Evolutionary conservation across 2,329 filamentous ascomycete genomes (phyloP), one percentile per base, ranked within the genome.

Genomic region (Elsinoe necatrix): DNA sequence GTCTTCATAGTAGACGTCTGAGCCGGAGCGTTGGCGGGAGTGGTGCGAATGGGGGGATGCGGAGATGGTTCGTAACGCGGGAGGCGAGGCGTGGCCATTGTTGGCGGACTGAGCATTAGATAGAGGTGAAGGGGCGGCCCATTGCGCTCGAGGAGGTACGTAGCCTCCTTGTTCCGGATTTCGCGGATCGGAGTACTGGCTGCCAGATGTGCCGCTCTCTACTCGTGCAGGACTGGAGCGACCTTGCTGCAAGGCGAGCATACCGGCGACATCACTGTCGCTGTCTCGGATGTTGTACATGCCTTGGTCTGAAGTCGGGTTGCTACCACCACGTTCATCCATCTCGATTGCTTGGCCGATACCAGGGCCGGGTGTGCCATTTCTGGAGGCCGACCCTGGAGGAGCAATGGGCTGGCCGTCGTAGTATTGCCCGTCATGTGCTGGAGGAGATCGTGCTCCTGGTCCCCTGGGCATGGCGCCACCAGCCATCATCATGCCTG

Each of bases 1-100:
- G 68, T 97, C 92, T 76, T 97, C 93, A 67, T 95, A 95, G 72
- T 97, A 97, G 60, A 80, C 73, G 42, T 75, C 70, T 16, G 77
- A 76, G 51, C 64, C 70, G 21, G 64, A 64, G 35, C 71, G 68
- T 25, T 68, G 67, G 48, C 62, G 35, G 37, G 39, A 42, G 48
- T 51, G 39, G 35, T 31, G 39, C 18, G 52, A 57, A 47, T 27
- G 47, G 11, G 67, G 65, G 4, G 67, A 68, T 14, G 61, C 63
- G 52, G 61, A 60, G 3, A 66, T 31, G 50, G 62, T 42, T 47
- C 56, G 58, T 60, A 54, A 37, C 43, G 52, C 54, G 58, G 52
- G 59, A 23, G 56, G 37, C 52, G 39, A 41, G 50, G n/a, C 52
- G 50, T 57, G 39, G 31, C 57, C 55, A 59, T 57, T 21, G 56